Evolutionary conservation across 1,139 yeast genomes (phyloP), one percentile per base, ranked within the genome.

Genomic region (Pichia sp.): DNA sequence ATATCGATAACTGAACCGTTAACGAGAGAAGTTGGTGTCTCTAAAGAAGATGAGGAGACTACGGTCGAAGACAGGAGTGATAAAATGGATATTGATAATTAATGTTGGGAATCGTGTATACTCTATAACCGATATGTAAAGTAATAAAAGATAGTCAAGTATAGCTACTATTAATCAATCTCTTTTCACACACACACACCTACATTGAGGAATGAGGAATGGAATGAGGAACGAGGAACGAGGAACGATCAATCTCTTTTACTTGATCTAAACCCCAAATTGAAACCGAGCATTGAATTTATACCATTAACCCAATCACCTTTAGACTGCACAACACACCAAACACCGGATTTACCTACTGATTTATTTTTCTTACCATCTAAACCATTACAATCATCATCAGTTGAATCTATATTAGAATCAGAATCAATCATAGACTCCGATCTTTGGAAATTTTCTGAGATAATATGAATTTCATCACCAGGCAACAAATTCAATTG

Each of bases 291-390:
- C 47, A 89, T 68, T 50, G 84, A 89, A 55, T 89, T 89, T 44
- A 89, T 78, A 39, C 93, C 95, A 46, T 74, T 74, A 2, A 89
- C 85, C 97, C 97, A 89, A 58, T 89, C 96, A 49, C 83, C 81
- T 47, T 80, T 86, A 11, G 80, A 70, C 43, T 79, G 72, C 0
- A 95, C 85, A 4, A 89, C 80, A 62, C 96, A 88, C 81, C 93
- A 86, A n/a, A 89, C 77, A 1, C 95, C 95, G 25, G 75, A 67
- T 26, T 67, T 36, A 34, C 44, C 53, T 14, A 50, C 49, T 10
- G 22, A 22, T 24, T 35, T 36, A n/a, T 36, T 11, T 30, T 22
- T 18, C 17, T 18, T 30, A 11, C 24, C 21, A 22, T 15, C 14
- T 18, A 23, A n/a, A 12, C 4, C 12, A 8, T 11, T 9, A 14